Conservation (phyloP, 2,329 filamentous ascomycete species). For the Sporothrix inflata region DNA sequence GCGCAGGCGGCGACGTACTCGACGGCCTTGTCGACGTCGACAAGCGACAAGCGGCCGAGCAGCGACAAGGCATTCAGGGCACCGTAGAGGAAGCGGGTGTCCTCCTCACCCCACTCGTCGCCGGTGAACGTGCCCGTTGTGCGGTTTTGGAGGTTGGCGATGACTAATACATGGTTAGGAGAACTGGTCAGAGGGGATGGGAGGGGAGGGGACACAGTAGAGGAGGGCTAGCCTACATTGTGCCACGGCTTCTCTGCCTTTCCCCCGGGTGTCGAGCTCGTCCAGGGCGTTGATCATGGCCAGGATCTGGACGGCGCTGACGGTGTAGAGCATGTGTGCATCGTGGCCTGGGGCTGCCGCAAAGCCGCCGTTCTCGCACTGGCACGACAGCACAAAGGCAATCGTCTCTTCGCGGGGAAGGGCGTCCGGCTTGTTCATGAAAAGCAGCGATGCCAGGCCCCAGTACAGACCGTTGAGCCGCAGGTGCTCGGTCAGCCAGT, state of each 20-base stretch:
- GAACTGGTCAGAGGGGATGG: not conserved
- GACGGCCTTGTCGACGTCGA: conserved; percentile 81
- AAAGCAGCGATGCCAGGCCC: conserved; percentile 86
- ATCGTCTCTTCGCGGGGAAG: conserved; percentile 81
- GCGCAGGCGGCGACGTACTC: conserved; percentile 77
- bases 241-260: conserved; percentile 73
- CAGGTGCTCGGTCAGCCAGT: conserved; percentile 96
- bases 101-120: conserved; percentile 94
- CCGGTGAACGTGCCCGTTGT: conserved; percentile 87
- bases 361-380: conserved; percentile 87
- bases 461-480: conserved; percentile 96
- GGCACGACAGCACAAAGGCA: conserved; percentile 93
- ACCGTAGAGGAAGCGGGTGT: conserved; percentile 91
- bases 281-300: conserved; percentile 83
- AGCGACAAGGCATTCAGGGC: conserved; percentile 89
- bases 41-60: conserved; percentile 69
- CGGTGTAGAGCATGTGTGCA: conserved; percentile 93
- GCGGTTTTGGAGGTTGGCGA: conserved; percentile 78
- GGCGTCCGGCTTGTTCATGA: conserved; percentile 79
- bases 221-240: conserved; percentile 64
- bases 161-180: conserved; percentile 55
- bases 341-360: conserved; percentile 93
- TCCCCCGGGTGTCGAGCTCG: conserved; percentile 73
- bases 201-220: not conserved
- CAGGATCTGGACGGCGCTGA: conserved; percentile 92